phyloP scores from a whole-genome alignment of 345 rosid species.

The Anastatica hierochuntica region DNA sequence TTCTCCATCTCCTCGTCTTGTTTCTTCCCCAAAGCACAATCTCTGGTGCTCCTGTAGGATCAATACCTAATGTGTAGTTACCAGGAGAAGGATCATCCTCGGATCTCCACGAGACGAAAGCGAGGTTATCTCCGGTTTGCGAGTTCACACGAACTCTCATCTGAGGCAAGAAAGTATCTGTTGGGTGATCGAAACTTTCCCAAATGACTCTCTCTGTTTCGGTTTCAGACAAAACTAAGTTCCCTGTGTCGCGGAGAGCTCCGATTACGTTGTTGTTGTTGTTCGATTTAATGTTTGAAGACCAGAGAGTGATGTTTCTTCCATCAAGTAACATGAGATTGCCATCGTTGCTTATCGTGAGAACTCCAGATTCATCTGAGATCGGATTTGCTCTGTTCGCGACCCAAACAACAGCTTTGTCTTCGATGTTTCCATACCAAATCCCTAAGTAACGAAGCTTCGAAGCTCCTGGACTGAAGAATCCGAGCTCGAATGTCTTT shows the following conservation, averaged over 20 bases:
- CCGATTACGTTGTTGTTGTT: slow-evolving; percentile 25
- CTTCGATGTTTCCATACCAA: slow-evolving; percentile 27
- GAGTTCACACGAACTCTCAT: slow-evolving; percentile 47
- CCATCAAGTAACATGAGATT: slow-evolving; percentile 43
- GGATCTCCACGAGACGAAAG: slow-evolving; percentile 52
- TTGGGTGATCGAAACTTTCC: slow-evolving; percentile 53
- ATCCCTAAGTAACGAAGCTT: slow-evolving; percentile 20
- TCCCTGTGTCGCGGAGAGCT: slow-evolving; percentile 23
- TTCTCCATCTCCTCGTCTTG: slow-evolving; percentile 58
- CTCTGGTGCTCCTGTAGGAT: slow-evolving; percentile 59
- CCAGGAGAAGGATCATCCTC: slow-evolving; percentile 51
- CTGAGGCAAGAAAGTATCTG: slow-evolving; percentile 49
- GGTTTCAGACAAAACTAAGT: slow-evolving; percentile 22
- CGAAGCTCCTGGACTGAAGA: slow-evolving; percentile 24
- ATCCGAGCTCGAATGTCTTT: slow-evolving; percentile 27
- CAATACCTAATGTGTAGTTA: slow-evolving; percentile 47
- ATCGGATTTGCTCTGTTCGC: slow-evolving; percentile 59
- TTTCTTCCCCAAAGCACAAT: slow-evolving; percentile 54
- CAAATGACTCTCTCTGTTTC: slow-evolving; percentile 27
- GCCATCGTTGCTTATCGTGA: slow-evolving; percentile 39
- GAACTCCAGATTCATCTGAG: slow-evolving; percentile 31
- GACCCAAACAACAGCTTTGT: slow-evolving; percentile 26
- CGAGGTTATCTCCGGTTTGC: slow-evolving; percentile 30
- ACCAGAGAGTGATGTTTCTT: slow-evolving; percentile 33
- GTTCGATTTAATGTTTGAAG: slow-evolving; percentile 21